Evolutionary conservation across 148 eudicot species (phyloP).

Genomic region (Nyssa sinensis): DNA sequence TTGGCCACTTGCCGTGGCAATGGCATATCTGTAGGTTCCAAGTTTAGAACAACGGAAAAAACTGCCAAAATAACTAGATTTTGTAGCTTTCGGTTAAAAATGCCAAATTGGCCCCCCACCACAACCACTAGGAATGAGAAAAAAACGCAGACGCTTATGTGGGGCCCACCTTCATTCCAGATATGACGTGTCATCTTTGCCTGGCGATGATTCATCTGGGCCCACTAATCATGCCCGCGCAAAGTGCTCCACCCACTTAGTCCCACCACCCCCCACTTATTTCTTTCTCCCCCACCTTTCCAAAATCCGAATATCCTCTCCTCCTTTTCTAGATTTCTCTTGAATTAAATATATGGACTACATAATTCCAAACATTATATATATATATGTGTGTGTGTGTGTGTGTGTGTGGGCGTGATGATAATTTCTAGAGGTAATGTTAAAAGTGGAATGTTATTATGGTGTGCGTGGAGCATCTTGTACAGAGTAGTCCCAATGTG

Average conservation of each 20-base stretch:
- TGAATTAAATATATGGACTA: no score
- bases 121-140: no score
- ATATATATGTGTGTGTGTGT: no score
- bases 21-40: no score
- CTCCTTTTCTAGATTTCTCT: not conserved
- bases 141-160: constrained; percentile 27
- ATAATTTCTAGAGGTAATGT: not conserved
- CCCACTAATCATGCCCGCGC: constrained; percentile 29
- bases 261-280: not conserved
- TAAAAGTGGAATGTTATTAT: not conserved
- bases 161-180: constrained; percentile 23
- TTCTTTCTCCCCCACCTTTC: no score
- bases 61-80: constrained; percentile 18
- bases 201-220: constrained; percentile 35
- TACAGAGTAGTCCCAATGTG: not conserved
- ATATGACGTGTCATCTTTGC: constrained; percentile 26
- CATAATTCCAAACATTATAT: no score
- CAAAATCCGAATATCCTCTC: not conserved
- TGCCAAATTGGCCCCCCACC: no score
- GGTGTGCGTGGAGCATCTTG: not conserved
- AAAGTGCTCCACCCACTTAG: constrained; percentile 24
- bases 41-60: constrained; percentile 29
- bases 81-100: constrained; percentile 30
- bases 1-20: no score
- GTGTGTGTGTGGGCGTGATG: no score